These are phyloP conservation scores for Solanum pimpinellifolium DNA, from an alignment of 257 asterid genomes.

Conservation along the genomic window DNA sequence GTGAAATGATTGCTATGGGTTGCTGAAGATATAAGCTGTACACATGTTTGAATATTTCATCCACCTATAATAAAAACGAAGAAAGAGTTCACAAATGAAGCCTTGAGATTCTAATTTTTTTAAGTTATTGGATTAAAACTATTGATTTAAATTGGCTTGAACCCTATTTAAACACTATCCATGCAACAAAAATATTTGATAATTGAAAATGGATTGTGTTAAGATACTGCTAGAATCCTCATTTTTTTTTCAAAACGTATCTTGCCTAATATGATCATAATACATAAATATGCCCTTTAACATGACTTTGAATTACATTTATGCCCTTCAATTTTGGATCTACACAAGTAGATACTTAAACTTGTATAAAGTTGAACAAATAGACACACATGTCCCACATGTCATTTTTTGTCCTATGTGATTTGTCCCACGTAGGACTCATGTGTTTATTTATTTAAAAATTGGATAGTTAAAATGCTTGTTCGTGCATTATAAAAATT, in stretches of 20 bases:
- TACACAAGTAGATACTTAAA: too few species aligned
- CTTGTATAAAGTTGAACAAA: too few species aligned
- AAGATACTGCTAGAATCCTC: neutral
- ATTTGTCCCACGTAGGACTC: fast-evolving
- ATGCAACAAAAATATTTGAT: neutral
- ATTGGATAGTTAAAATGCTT: too few species aligned
- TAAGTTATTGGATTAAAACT: neutral
- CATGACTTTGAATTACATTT: too few species aligned
- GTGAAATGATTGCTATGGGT: neutral
- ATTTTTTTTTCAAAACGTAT: neutral
- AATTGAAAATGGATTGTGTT: neutral
- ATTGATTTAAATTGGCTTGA: neutral
- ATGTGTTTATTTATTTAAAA: too few species aligned
- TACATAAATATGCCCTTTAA: too few species aligned
- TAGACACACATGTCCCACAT: too few species aligned
- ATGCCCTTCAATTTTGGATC: too few species aligned
- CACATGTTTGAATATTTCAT: neutral
- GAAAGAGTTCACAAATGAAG: neutral
- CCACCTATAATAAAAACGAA: neutral
- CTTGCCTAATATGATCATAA: neutral
- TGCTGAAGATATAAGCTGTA: neutral
- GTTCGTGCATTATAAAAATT: too few species aligned
- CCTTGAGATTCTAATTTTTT: neutral
- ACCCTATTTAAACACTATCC: too few species aligned
- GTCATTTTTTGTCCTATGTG: too few species aligned